phyloP scores from a whole-genome alignment of 495 filamentous ascomycete species.

The Aspergillus sparsus region DNA sequence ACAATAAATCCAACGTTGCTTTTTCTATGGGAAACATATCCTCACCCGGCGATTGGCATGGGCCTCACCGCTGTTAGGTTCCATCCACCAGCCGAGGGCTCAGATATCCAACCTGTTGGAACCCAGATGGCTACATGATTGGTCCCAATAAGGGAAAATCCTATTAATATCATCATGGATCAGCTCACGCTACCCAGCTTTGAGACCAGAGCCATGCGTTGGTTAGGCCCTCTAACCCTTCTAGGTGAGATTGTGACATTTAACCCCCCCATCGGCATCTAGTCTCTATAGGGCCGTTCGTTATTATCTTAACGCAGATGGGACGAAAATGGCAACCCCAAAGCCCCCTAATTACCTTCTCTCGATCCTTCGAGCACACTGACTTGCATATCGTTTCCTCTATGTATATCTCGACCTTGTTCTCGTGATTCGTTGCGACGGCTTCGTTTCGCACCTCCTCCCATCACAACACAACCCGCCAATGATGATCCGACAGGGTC shows the following conservation, averaged over 20 bases:
- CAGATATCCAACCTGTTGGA: conserved; percentile 7
- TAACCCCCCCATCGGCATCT: not conserved
- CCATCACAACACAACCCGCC: not conserved
- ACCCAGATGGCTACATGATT: not conserved
- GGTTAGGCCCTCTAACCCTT: not conserved
- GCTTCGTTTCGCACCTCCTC: not conserved
- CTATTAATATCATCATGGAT: not conserved
- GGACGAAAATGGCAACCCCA: not conserved
- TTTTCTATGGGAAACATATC: not conserved
- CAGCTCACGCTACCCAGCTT: not conserved
- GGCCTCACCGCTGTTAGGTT: conserved; percentile 2
- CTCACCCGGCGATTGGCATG: not conserved
- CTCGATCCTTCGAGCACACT: not conserved
- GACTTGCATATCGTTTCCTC: not conserved
- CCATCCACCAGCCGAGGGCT: conserved; percentile 1
- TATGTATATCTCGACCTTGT: not conserved
- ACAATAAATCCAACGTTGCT: not conserved
- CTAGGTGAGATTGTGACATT: not conserved
- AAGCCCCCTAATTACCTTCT: not conserved
- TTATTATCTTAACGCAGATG: no score
- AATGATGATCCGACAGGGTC: not conserved
- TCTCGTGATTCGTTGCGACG: not conserved
- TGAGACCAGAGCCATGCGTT: not conserved
- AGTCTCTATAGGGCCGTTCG: not conserved
- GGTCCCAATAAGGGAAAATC: not conserved